Evolutionary conservation across 768 basidiomycete genomes (phyloP), one percentile per base, ranked within the genome.

Genomic region (Lentinula detonsa): DNA sequence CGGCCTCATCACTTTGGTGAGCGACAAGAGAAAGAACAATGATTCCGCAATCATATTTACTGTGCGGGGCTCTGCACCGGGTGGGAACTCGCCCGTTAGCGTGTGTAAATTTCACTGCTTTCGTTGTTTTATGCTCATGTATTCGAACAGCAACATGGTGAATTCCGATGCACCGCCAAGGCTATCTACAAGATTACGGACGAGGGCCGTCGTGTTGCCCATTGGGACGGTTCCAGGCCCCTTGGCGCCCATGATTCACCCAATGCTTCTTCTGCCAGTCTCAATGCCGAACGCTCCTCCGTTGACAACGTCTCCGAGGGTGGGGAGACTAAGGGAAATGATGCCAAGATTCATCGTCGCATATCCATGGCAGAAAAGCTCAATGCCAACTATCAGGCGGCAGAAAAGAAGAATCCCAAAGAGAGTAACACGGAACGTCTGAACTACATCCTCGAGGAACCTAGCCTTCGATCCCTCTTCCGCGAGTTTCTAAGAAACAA

Each of bases 111-210:
- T 28, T 18, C 31, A 39, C 34, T 1, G 31, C 40, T 63, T 40
- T 66, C 45, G 54, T 62, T 35, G 31, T 34, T 46, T 63, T 40
- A 54, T 57, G 59, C 63, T 51, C 63, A 63, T 61, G 48, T 62
- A 42, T 57, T 59, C 57, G 62, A 66, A 18, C 72, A 93, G 93
- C 87, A 90, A 85, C 86, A 91, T 65, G 95, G 93, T 57, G 96
- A 98, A 76, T 99, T 96, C 80, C 88, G 96, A 45, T 95, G 93
- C 74, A 95, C 95, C 0, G 89, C 93, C 43, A 95, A 96, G 69
- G 94, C 95, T 10, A 87, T 96, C 68, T 99, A 99, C 81, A 87
- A 84, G 73, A 84, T 98, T 70, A 95, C 97, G 0, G 91, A 95
- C 16, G 94, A 95, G 72, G 97, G 97, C 31, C 84, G 85, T 62